phyloP scores from a whole-genome alignment of 192 early-diverging fungal species.

The Coemansia sp. region DNA sequence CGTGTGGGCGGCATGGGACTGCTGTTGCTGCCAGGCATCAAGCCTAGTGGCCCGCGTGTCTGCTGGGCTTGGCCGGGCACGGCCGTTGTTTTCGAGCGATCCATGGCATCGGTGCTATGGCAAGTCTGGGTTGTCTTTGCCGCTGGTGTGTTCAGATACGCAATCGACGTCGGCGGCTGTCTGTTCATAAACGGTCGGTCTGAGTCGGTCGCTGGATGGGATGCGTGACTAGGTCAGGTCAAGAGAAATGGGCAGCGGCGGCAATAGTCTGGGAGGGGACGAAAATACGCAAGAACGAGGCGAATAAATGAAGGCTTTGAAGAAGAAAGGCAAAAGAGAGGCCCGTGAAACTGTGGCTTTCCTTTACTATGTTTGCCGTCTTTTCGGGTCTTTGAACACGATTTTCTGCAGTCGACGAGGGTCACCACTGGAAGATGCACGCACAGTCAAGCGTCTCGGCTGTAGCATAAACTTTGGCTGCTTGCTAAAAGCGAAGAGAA shows the following conservation, averaged over 20 bases:
- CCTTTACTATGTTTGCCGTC: background rate
- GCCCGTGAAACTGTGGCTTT: background rate
- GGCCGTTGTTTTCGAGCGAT: constrained; percentile 5
- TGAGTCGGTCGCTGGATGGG: constrained; percentile 3
- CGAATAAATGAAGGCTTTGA: background rate
- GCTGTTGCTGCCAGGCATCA: background rate
- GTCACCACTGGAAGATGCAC: background rate
- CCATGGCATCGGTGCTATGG: constrained; percentile 11
- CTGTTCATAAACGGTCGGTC: background rate
- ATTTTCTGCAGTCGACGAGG: constrained; percentile 2
- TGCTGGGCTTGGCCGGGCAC: background rate
- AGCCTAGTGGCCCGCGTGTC: background rate
- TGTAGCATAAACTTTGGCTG: background rate
- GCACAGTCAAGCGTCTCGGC: background rate
- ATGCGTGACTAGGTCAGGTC: background rate
- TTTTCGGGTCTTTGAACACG: background rate
- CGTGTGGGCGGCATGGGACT: background rate
- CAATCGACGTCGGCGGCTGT: constrained; percentile 23
- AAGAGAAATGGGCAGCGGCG: background rate
- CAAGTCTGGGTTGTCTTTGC: background rate
- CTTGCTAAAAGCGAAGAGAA: background rate
- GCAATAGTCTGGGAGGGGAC: background rate
- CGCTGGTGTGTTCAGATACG: constrained; percentile 24
- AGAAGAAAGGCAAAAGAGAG: background rate
- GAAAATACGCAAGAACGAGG: background rate